A percentile compares a stretch with the other conserved stretches of the same genome.
Conservation (phyloP, 2,329 filamentous ascomycete genomes). For the Fusarium udum region DNA sequence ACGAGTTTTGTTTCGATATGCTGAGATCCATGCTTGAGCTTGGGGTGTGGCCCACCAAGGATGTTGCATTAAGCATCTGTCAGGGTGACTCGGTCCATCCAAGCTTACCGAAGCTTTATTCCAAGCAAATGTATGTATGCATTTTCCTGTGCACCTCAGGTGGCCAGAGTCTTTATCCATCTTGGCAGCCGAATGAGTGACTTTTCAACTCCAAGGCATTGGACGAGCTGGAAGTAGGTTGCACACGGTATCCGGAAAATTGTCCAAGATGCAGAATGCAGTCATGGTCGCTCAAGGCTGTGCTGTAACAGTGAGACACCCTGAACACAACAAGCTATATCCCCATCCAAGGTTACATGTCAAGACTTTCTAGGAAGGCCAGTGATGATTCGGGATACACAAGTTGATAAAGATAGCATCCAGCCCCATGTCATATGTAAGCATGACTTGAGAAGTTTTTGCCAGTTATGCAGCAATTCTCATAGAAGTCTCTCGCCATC, state of each 20-base stretch:
- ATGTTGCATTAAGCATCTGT: slow-evolving; percentile 18
- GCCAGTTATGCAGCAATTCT: neutral
- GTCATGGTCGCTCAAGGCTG: slow-evolving; percentile 4
- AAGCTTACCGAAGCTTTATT: neutral
- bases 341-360: neutral
- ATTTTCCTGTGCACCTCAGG: neutral
- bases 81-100: neutral
- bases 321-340: slow-evolving; percentile 4
- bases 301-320: slow-evolving; percentile 17
- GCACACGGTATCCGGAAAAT: slow-evolving; percentile 7
- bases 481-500: neutral
- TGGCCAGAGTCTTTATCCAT: neutral
- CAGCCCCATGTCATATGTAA: neutral
- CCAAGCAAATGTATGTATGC: neutral
- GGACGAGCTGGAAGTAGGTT: slow-evolving; percentile 4
- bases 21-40: slow-evolving; percentile 6
- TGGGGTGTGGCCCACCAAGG: slow-evolving; percentile 12
- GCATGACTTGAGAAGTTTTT: neutral
- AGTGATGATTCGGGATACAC: slow-evolving; percentile 5
- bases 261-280: slow-evolving; percentile 3
- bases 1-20: slow-evolving; percentile 45
- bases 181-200: slow-evolving; percentile 22
- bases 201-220: slow-evolving; percentile 7
- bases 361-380: neutral
- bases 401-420: slow-evolving; percentile 28